Percentiles rank a stretch among this genome's conserved stretches.
Conservation (phyloP, 495 filamentous ascomycete genomes). For the Podospora sp. region DNA sequence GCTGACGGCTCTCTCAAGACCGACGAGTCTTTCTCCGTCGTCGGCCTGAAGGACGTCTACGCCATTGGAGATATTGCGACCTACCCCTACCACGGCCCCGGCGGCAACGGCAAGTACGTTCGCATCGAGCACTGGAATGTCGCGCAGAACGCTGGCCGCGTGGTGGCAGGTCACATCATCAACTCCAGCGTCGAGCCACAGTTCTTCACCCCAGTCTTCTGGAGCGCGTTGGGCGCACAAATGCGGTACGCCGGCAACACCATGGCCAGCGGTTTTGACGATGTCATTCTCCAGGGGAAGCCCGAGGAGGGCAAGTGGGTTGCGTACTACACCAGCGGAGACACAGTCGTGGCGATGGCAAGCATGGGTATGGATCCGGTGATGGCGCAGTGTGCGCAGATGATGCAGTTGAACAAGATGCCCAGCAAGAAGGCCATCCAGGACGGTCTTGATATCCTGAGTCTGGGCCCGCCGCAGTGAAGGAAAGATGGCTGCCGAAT, state of each 20-base stretch:
- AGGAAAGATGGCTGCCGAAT: too few relatives aligned
- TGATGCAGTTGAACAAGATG: conserved; percentile 86
- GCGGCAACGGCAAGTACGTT: conserved; percentile 65
- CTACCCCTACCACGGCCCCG: conserved; percentile 90
- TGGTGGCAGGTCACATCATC: conserved; percentile 73
- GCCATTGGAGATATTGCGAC: conserved; percentile 96
- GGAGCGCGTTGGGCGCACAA: conserved; percentile 88
- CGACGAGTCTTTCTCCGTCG: conserved; percentile 74
- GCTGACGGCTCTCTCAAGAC: conserved; percentile 80
- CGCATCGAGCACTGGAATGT: conserved; percentile 99
- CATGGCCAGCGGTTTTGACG: conserved; percentile 72
- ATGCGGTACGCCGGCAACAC: conserved; percentile 92
- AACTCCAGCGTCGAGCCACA: conserved; percentile 62
- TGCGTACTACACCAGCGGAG: conserved; percentile 85
- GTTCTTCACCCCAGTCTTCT: conserved; percentile 90
- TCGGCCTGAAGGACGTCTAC: conserved; percentile 76
- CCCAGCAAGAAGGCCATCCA: conserved; percentile 75
- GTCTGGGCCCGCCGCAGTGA: conserved; percentile 46
- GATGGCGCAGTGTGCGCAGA: conserved; percentile 78
- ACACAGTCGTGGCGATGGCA: conserved; percentile 88
- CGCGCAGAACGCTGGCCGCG: conserved; percentile 86
- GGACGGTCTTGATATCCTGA: conserved; percentile 72
- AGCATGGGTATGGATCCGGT: conserved; percentile 89
- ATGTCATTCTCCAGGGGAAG: conserved; percentile 74
- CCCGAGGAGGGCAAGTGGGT: conserved; percentile 81